A percentile compares a stretch with the other conserved stretches of the same genome.
These are phyloP conservation scores for Phaeophleospora eucalypticola DNA, from an alignment of 2,329 filamentous ascomycete genomes.

Conservation along the genomic window DNA sequence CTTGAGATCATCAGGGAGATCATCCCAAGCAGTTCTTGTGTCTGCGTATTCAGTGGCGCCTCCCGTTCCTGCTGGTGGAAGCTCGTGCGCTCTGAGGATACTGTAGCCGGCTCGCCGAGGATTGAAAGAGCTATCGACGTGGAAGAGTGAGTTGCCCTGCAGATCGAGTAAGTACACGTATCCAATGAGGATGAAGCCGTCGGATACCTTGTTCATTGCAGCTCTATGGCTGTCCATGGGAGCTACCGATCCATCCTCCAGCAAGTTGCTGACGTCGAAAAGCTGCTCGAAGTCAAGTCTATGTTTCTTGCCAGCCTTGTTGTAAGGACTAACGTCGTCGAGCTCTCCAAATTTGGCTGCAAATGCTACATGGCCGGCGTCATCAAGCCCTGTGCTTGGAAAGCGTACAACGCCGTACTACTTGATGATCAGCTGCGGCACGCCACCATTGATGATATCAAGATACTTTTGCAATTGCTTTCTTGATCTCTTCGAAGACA, in stretches of 20 bases:
- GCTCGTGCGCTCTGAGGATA: slow-evolving; percentile 47
- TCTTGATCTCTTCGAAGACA: slow-evolving; percentile 19
- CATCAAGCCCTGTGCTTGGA: slow-evolving; percentile 48
- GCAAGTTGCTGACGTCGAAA: slow-evolving; percentile 56
- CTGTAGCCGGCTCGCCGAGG: slow-evolving; percentile 52
- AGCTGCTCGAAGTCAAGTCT: slow-evolving; percentile 50
- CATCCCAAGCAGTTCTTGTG: slow-evolving; percentile 49
- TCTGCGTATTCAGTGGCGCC: slow-evolving; percentile 55
- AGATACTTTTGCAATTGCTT: slow-evolving; percentile 20
- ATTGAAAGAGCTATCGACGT: slow-evolving; percentile 55
- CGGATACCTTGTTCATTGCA: slow-evolving; percentile 26
- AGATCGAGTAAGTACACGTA: neutral
- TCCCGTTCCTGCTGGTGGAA: slow-evolving; percentile 47
- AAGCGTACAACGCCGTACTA: slow-evolving; percentile 54
- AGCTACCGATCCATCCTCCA: slow-evolving; percentile 45
- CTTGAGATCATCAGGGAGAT: slow-evolving; percentile 38
- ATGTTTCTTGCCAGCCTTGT: slow-evolving; percentile 43
- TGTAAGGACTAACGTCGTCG: slow-evolving; percentile 52
- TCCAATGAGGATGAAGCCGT: neutral
- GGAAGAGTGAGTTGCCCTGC: slow-evolving; percentile 46
- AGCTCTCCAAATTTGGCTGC: slow-evolving; percentile 51
- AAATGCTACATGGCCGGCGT: slow-evolving; percentile 51
- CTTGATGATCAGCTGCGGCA: neutral
- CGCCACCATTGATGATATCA: neutral
- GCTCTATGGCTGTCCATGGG: slow-evolving; percentile 38